phyloP scores from a whole-genome alignment of 2,329 filamentous ascomycete genomes.

The Acrocalymma vagum region DNA sequence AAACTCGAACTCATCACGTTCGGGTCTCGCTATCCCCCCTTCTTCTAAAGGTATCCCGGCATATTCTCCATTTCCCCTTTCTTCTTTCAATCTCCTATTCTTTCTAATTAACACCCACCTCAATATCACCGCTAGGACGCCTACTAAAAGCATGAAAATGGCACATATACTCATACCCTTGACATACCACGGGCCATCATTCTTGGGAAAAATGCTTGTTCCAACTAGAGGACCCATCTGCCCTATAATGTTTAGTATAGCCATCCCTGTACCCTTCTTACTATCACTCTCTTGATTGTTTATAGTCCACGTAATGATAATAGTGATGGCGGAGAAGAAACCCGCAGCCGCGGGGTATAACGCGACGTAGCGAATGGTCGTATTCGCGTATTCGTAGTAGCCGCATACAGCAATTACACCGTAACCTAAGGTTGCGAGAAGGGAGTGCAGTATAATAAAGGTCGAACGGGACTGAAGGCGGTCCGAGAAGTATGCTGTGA shows the following conservation, averaged over 20 bases:
- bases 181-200: constrained; percentile 58
- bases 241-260: constrained; percentile 81
- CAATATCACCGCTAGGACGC: constrained; percentile 52
- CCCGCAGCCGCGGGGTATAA: constrained; percentile 81
- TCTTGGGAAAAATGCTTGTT: constrained; percentile 62
- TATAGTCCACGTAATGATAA: constrained; percentile 87
- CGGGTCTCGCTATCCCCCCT: constrained; percentile 14
- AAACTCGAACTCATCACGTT: constrained; percentile 32
- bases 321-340: constrained; percentile 85
- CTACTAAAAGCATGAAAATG: constrained; percentile 58
- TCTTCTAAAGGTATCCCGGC: constrained; percentile 37
- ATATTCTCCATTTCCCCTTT: constrained; percentile 25
- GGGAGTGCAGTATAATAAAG: constrained; percentile 74
- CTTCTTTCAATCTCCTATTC: constrained; percentile 25
- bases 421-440: constrained; percentile 70
- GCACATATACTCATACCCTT: constrained; percentile 62
- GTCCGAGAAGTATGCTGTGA: constrained; percentile 78
- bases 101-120: constrained; percentile 48
- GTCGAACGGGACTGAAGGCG: constrained; percentile 67
- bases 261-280: constrained; percentile 78
- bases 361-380: constrained; percentile 70
- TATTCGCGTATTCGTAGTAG: constrained; percentile 44
- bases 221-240: constrained; percentile 76
- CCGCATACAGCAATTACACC: constrained; percentile 68
- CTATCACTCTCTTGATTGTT: constrained; percentile 80